Base-by-base conservation (phyloP, 768 basidiomycete genomes). In the Pleurotus eryngii region DNA sequence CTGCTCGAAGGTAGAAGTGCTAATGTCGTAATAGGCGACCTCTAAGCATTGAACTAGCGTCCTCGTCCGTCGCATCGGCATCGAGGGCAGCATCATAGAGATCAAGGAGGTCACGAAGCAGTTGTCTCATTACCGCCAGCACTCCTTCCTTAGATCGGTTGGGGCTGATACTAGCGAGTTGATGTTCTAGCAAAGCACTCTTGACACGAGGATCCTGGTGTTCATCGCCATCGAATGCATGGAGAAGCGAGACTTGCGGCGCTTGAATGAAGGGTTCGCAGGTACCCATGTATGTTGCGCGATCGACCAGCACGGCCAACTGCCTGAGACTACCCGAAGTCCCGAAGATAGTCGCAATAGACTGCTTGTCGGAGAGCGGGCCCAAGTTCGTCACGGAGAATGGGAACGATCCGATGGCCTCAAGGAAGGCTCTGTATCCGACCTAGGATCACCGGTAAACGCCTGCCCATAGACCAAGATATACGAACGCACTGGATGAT, bases 261-360 rank as follows among this genome's bases (percentile, higher is more conserved):
- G 83, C 70, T 6, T 73, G 61, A 47, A 87, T 71, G 26, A 89
- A 72, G 4, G 92, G 79, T 26, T 92, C 90, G 65, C 81, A 87
- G 2, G 81, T 72, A 11, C 81, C 86, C 20, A 88, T 75, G 57
- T 85, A 87, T 0, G 90, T 86, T 20, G 85, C 72, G 17, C 84
- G 74, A 59, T 91, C 88, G 15, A 92, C 63, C 42, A 91, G 78
- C 6, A 72, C 67, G 0, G 74, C 80, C 5, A 90, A 76, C 56
- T 89, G 86, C 60, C 78, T 83, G 37, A 82, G 68, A 1, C 72
- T 63, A 24, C 74, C 63, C 11, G 72, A 75, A 0, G 70, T 54
- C n/a, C 71, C 72, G 61, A 84, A 84, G 9, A 81, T 63, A 4
- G 60, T 60, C 3, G 65, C 61, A 4, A 68, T 61, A 12, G 69